Base-by-base conservation (phyloP, 108 stramenopile species). In the Schizochytrium sp. region DNA sequence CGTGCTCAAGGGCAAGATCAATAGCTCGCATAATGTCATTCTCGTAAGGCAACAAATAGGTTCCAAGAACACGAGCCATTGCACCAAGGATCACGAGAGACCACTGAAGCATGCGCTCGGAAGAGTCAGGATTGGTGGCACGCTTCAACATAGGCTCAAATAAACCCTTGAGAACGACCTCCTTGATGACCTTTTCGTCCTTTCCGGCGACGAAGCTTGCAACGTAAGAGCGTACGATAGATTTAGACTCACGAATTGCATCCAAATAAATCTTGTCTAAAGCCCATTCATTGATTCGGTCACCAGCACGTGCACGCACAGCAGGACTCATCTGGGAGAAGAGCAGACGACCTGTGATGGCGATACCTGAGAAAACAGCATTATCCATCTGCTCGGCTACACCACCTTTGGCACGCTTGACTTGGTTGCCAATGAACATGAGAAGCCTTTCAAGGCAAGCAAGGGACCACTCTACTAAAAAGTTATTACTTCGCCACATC, bases 171-270 rank as follows among this genome's bases (percentile, higher is more conserved):
- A 83, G 47, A 12, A 83, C 53, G 47, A 83, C 50, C 13, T 83
- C 40, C 28, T 83, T 17, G 15, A 83, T 28, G 15, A 53, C 53
- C 15, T 0, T 5, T 17, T 49, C 50, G 50, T 49, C 47, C 76
- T 83, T 49, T 47, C 76, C 53, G 17, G 76, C 76, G 50, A 83
- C 53, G 28, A 83, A 49, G 76, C 76, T 83, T 56, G 76, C 53
- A 2, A 53, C 40, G 76, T 83, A 83, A 53, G 76, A 83, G 5
- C 76, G 76, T 5, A 83, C 53, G 45, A 83, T 47, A 10, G 76
- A 83, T 53, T 83, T 83, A n/a, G 76, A 49, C 53, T 83, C 76
- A n/a, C 76, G 76, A 38, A 47, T 83, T 0, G 76, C 76, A 40
- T 83, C 76, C 2, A 83, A 40, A 40, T 83, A 55, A 2, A 83